These are phyloP conservation scores for Boletus sp. DNA, from an alignment of 768 basidiomycete species.

Conservation along the genomic window DNA sequence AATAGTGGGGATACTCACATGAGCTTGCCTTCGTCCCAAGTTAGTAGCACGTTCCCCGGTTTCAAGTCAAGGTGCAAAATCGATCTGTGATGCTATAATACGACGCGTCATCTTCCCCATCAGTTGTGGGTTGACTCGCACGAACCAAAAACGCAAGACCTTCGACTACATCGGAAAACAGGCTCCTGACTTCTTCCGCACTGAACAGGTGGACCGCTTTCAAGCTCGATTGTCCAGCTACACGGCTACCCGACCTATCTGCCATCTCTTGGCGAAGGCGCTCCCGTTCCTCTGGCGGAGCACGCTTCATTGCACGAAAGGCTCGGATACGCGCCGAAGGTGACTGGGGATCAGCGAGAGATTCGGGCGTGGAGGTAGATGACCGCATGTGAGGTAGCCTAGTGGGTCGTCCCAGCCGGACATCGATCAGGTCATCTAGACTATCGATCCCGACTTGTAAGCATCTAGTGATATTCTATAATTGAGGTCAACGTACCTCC, in stretches of 20 bases:
- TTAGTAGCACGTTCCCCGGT: constrained; percentile 89
- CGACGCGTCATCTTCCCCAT: constrained; percentile 7
- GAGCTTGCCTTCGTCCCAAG: constrained; percentile 83
- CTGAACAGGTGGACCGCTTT: constrained; percentile 83
- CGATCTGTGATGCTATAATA: constrained; percentile 66
- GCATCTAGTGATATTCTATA: not conserved
- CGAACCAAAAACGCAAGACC: constrained; percentile 84
- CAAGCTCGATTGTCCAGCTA: constrained; percentile 39
- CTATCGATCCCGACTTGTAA: constrained; percentile 32
- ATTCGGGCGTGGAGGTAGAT: constrained; percentile 17
- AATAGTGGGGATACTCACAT: constrained; percentile 49
- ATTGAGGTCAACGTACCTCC: constrained; percentile 42
- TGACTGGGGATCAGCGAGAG: constrained; percentile 43
- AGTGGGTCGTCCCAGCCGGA: constrained; percentile 63
- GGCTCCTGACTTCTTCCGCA: constrained; percentile 75
- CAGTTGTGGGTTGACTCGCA: not conserved
- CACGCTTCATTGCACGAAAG: constrained; percentile 67
- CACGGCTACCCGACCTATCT: constrained; percentile 25
- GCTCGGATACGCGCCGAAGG: constrained; percentile 74
- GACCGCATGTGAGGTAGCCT: constrained; percentile 42
- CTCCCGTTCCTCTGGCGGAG: constrained; percentile 62
- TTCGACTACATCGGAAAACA: constrained; percentile 84
- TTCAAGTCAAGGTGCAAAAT: constrained; percentile 94
- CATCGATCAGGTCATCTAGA: constrained; percentile 83
- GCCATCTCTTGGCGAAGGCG: constrained; percentile 55